Evolutionary conservation across 169 alveolate species (phyloP).

Genomic region (Toxoplasma gondii): DNA sequence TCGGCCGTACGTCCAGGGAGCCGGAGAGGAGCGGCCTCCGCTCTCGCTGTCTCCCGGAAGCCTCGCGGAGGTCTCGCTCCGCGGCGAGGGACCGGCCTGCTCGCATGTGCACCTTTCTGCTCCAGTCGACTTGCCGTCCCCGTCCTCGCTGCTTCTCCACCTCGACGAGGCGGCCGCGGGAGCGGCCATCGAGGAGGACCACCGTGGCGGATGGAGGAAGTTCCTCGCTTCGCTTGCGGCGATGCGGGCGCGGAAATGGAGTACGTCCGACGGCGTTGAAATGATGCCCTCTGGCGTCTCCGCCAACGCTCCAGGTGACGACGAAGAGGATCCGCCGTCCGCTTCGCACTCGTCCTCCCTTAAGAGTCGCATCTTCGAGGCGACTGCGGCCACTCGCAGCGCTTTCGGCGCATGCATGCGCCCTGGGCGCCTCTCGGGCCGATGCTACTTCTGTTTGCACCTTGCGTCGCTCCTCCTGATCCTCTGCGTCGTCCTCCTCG

Average conservation of each 20-base stretch:
- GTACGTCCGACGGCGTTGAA: background rate
- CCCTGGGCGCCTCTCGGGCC: slow-evolving; percentile 19
- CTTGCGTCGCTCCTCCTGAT: background rate
- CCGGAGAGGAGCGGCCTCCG: background rate
- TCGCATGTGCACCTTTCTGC: background rate
- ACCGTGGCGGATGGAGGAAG: background rate
- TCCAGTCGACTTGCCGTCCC: background rate
- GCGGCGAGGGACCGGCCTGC: background rate
- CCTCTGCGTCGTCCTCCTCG: background rate
- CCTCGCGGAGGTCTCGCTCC: background rate
- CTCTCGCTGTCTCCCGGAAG: background rate
- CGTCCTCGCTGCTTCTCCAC: background rate
- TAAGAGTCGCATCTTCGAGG: background rate
- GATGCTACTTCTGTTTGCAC: background rate
- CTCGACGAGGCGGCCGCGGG: background rate
- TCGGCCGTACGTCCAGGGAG: background rate
- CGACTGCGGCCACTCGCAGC: background rate
- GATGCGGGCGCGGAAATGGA: background rate
- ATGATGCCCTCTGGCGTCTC: background rate
- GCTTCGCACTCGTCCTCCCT: background rate
- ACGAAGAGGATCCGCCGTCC: background rate
- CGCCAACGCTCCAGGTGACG: background rate
- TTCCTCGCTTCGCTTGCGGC: background rate
- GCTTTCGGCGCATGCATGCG: background rate
- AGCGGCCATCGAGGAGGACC: background rate